Evolutionary conservation across 2,329 filamentous ascomycete genomes (phyloP).

Genomic region (Beauveria medogensis): DNA sequence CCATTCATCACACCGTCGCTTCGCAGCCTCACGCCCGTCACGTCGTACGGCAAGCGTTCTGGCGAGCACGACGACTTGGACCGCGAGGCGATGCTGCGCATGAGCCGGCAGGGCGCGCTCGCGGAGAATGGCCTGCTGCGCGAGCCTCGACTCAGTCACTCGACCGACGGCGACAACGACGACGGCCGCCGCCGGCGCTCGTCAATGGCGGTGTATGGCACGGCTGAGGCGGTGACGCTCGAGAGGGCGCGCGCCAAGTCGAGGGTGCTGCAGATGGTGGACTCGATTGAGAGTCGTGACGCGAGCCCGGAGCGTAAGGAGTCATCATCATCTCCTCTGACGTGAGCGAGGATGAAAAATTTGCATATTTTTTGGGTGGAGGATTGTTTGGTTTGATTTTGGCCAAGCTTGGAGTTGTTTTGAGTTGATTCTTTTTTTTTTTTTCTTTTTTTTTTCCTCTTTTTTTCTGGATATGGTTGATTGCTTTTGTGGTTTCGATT

Average conservation of each 20-base stretch:
- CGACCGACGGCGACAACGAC: slow-evolving; percentile 20
- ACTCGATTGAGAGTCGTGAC: slow-evolving; percentile 42
- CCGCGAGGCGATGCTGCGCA: slow-evolving; percentile 8
- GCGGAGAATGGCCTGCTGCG: slow-evolving; percentile 8
- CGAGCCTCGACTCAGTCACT: slow-evolving; percentile 15
- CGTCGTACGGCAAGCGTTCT: not conserved
- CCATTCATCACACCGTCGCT: slow-evolving; percentile 9
- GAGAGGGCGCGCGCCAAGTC: slow-evolving; percentile 30
- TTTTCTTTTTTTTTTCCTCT: not conserved
- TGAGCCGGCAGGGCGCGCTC: slow-evolving; percentile 12
- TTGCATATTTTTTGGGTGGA: not conserved
- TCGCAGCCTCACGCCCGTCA: slow-evolving; percentile 9
- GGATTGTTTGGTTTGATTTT: not conserved
- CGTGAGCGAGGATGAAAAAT: not conserved
- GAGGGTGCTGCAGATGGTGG: slow-evolving; percentile 47
- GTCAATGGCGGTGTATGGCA: slow-evolving; percentile 28
- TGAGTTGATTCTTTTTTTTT: not conserved
- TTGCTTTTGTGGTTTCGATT: not conserved
- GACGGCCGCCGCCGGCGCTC: slow-evolving; percentile 19
- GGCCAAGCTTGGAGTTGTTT: not conserved
- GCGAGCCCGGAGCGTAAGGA: slow-evolving; percentile 27
- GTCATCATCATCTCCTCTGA: not conserved
- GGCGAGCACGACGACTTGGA: slow-evolving; percentile 1
- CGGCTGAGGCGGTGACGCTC: slow-evolving; percentile 39
- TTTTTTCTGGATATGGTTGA: not conserved